A percentile compares a stretch with the other conserved stretches of the same genome.
phyloP scores from a whole-genome alignment of 148 eudicot species.

The Linanthus parryae region DNA sequence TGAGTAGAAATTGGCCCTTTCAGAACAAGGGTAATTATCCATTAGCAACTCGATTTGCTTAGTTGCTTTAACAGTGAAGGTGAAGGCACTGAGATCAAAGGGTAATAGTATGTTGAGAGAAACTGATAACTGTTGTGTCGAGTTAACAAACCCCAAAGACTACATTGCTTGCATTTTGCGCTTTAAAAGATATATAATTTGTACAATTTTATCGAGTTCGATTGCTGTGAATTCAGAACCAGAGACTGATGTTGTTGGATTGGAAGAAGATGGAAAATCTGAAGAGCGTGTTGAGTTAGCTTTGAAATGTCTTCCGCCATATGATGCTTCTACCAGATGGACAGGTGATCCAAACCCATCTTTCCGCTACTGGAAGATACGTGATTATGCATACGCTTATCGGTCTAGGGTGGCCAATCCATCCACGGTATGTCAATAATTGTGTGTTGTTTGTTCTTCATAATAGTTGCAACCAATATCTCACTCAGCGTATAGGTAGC shows the following conservation, averaged over 20 bases:
- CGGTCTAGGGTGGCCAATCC: conserved; percentile 71
- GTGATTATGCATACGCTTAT: conserved; percentile 92
- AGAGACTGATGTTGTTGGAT: conserved; percentile 42
- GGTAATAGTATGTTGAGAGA: no score
- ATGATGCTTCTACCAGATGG: conserved; percentile 56
- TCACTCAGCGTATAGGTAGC: conserved; percentile 53
- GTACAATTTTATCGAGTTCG: conserved; percentile 5
- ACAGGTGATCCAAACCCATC: conserved; percentile 35
- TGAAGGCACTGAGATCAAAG: neutral
- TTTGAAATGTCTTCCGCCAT: conserved; percentile 54
- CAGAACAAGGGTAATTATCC: no score
- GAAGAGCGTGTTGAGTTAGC: conserved; percentile 74
- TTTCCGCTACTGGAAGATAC: conserved; percentile 91
- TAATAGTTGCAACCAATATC: conserved; percentile 1
- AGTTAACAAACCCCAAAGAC: no score
- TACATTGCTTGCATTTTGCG: neutral
- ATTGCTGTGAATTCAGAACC: conserved; percentile 42
- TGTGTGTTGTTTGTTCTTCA: conserved; percentile 4
- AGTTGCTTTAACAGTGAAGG: neutral
- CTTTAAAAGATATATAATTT: neutral
- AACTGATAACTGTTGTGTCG: no score
- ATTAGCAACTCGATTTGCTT: neutral
- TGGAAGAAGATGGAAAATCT: conserved; percentile 71
- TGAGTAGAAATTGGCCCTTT: no score
- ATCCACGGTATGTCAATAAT: conserved; percentile 43